Base-by-base conservation (phyloP, 2,329 filamentous ascomycete species). In the Hirsutella minnesotensis region DNA sequence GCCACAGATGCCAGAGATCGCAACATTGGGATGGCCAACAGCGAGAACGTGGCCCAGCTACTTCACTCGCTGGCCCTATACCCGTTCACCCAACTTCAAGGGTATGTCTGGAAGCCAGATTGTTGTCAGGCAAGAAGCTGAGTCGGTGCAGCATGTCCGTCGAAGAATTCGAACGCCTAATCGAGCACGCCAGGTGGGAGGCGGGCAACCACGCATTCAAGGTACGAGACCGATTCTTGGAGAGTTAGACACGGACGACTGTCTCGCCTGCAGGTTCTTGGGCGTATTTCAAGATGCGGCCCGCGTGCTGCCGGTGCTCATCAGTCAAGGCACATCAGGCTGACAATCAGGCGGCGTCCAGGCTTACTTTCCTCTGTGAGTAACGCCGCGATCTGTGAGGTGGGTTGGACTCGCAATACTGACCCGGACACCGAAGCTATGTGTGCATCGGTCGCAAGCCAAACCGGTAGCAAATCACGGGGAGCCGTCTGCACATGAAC, bases 361-460 rank as follows among this genome's bases (percentile, higher is more conserved):
- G 76, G 70, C 75, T 27, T 81, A 81, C 55, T 80, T 81, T 46
- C 73, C 74, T 36, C 54, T 80, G 70, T 80, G 60, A 68, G 73
- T 67, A 13, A 37, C 31, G 20, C 19, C 18, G 15, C 18, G 2
- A 20, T 16, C 8, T 3, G 10, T n/a, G 21, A 15, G 5, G 27
- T 16, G 4, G 15, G 12, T 7, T 27, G 9, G 27, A 20, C 9
- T 5, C 5, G 12, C 2, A 16, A 18, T 10, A 18, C 40, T 36
- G 38, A 40, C 34, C 16, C 1, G 13, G 39, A 10, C 13, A 7
- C 10, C 5, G 8, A 79, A 79, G 75, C 48, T 79, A 81, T 54
- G 72, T 81, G 31, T 79, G 74, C 48, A 79, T 81, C 50, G 77
- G 77, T 40, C 68, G 69, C 47, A 81, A 81, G 49, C 70, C 73